Evolutionary conservation across 306 rosid species (phyloP).

Genomic region (Acacia melanoxylon): DNA sequence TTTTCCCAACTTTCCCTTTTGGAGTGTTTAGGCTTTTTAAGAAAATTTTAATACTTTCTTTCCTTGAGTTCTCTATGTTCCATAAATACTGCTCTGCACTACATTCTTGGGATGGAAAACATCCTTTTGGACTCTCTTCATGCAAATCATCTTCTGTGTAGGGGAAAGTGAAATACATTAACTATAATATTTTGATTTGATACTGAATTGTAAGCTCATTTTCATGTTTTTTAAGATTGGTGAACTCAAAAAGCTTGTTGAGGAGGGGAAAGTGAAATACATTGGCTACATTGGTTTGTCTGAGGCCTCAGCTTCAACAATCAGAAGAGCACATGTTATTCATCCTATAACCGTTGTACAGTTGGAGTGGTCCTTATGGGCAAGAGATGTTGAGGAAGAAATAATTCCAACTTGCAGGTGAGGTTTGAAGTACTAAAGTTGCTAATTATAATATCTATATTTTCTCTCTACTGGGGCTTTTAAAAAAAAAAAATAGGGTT

Average conservation of each 20-base stretch:
- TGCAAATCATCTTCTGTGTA: too few relatives aligned
- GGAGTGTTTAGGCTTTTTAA: background rate
- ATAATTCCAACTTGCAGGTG: constrained; percentile 59
- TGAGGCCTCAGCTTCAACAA: constrained; percentile 67
- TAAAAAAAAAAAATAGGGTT: too few relatives aligned
- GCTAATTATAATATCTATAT: background rate
- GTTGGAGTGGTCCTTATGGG: constrained; percentile 63
- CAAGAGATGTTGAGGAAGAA: constrained; percentile 65
- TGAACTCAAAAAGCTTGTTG: constrained; percentile 59
- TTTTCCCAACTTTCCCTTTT: background rate
- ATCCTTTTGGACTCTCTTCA: too few relatives aligned
- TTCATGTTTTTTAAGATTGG: constrained; percentile 39
- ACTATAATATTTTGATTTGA: background rate
- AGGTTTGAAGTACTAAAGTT: background rate
- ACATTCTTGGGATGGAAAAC: background rate
- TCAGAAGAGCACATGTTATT: constrained; percentile 67
- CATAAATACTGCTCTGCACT: background rate
- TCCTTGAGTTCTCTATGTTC: background rate
- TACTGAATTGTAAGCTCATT: background rate
- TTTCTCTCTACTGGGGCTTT: background rate
- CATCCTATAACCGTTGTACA: constrained; percentile 59
- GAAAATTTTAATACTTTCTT: background rate
- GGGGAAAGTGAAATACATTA: too few relatives aligned
- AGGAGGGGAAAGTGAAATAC: constrained; percentile 62
- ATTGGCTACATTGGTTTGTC: constrained; percentile 61